Evolutionary conservation across 2,329 filamentous ascomycete genomes (phyloP).

Genomic region (Beauveria rudraprayagi): DNA sequence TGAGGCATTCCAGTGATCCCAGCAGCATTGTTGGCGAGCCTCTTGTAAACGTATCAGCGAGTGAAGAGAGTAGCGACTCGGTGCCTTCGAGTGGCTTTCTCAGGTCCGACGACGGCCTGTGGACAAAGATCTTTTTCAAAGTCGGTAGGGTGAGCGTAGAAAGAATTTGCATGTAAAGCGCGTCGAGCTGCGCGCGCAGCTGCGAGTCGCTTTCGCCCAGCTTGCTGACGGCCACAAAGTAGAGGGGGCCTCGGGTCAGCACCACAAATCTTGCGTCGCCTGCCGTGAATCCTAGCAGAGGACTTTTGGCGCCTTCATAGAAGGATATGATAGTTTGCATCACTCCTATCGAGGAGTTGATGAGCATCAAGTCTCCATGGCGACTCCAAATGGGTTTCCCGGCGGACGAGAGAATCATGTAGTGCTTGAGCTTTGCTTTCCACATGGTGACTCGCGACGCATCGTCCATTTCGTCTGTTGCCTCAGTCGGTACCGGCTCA

Average conservation of each 20-base stretch:
- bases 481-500: slow-evolving; percentile 57
- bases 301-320: slow-evolving; percentile 73
- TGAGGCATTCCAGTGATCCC: slow-evolving; percentile 88
- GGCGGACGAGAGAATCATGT: slow-evolving; percentile 89
- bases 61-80: slow-evolving; percentile 79
- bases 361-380: slow-evolving; percentile 80
- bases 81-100: slow-evolving; percentile 85
- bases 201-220: slow-evolving; percentile 89
- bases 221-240: slow-evolving; percentile 87
- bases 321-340: slow-evolving; percentile 98
- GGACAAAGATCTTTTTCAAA: slow-evolving; percentile 77
- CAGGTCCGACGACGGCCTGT: slow-evolving; percentile 88
- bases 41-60: slow-evolving; percentile 89
- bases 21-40: slow-evolving; percentile 85
- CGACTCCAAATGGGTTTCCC: slow-evolving; percentile 97
- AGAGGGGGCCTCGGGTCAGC: slow-evolving; percentile 74
- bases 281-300: slow-evolving; percentile 77
- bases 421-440: slow-evolving; percentile 94
- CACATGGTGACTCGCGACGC: slow-evolving; percentile 61
- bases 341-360: slow-evolving; percentile 90
- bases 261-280: slow-evolving; percentile 80
- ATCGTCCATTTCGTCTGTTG: slow-evolving; percentile 34
- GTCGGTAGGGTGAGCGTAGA: slow-evolving; percentile 88
- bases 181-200: slow-evolving; percentile 79
- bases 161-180: slow-evolving; percentile 95